Evolutionary conservation across 2,329 filamentous ascomycete genomes (phyloP).

Genomic region (Chrysoporthe austroafricana): DNA sequence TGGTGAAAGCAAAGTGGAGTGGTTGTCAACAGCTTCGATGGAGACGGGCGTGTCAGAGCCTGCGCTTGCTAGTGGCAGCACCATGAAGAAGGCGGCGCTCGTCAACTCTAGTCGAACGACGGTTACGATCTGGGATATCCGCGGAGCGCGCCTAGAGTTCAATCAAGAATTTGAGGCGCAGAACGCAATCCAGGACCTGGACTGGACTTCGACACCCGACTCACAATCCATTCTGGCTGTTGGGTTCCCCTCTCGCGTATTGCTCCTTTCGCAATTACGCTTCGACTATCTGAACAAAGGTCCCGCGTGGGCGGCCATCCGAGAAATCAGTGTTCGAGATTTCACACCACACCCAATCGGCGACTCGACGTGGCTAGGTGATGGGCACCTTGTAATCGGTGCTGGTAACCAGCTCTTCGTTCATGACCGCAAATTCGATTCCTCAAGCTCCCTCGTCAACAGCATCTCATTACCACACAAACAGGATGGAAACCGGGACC

Average conservation of each 20-base stretch:
- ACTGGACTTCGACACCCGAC: conserved; percentile 93
- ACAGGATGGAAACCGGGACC: conserved; percentile 61
- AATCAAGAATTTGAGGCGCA: conserved; percentile 73
- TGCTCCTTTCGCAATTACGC: conserved; percentile 83
- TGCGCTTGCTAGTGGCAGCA: conserved; percentile 81
- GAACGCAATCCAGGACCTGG: conserved; percentile 81
- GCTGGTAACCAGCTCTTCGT: conserved; percentile 91
- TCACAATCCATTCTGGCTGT: conserved; percentile 87
- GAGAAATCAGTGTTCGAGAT: conserved; percentile 79
- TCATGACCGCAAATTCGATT: conserved; percentile 74
- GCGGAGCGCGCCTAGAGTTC: conserved; percentile 80
- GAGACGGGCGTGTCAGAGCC: conserved; percentile 76
- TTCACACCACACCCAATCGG: conserved; percentile 89
- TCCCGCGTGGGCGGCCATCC: conserved; percentile 85
- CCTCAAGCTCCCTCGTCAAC: conserved; percentile 62
- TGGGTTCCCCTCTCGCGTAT: conserved; percentile 85
- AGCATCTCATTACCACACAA: conserved; percentile 52
- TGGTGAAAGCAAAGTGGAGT: conserved; percentile 69
- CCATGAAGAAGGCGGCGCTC: conserved; percentile 82
- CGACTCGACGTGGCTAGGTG: conserved; percentile 87
- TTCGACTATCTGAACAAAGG: conserved; percentile 90
- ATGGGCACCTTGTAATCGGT: conserved; percentile 84
- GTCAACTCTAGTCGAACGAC: conserved; percentile 74
- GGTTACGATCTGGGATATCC: conserved; percentile 89
- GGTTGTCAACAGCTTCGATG: conserved; percentile 80